These are phyloP conservation scores for Daldinia bambusicola DNA, from an alignment of 495 filamentous ascomycete species.

Conservation along the genomic window DNA sequence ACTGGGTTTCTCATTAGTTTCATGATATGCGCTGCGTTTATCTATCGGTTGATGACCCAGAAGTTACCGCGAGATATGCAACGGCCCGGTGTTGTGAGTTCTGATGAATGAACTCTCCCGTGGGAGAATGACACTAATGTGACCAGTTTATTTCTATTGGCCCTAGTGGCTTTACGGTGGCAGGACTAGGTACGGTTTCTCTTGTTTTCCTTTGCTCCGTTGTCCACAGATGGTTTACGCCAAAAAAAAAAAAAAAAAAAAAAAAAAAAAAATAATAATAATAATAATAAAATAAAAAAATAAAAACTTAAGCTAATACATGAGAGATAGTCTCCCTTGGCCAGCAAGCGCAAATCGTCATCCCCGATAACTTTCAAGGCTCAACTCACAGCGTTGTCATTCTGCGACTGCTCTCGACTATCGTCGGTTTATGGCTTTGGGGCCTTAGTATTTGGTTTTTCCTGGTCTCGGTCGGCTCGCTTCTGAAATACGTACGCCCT, in stretches of 20 bases:
- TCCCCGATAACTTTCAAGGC: conserved; percentile 54
- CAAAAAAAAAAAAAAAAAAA: not conserved
- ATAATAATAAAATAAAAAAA: too few species aligned
- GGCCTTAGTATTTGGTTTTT: conserved; percentile 89
- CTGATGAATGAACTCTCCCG: not conserved
- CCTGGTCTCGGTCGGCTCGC: conserved; percentile 77
- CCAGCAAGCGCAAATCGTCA: conserved; percentile 49
- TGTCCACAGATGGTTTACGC: not conserved
- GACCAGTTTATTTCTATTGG: conserved; percentile 78
- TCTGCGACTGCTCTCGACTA: conserved; percentile 54
- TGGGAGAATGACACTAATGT: conserved; percentile 10
- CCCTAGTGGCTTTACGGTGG: conserved; percentile 80
- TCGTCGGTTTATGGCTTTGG: conserved; percentile 82
- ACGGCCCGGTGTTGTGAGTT: conserved; percentile 74
- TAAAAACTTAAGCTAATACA: not conserved
- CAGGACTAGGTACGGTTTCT: conserved; percentile 61
- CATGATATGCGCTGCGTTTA: conserved; percentile 87
- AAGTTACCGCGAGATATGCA: conserved; percentile 82
- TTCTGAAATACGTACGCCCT: conserved; percentile 74
- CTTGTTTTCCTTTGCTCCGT: too few species aligned
- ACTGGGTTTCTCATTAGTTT: conserved; percentile 86
- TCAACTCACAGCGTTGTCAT: conserved; percentile 51
- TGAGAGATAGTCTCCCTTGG: conserved; percentile 54
- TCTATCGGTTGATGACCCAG: conserved; percentile 91
- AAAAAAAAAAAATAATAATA: too few species aligned